Conservation (phyloP, 1,284 basidiomycete genomes). For the Irpex rosettiformis region DNA sequence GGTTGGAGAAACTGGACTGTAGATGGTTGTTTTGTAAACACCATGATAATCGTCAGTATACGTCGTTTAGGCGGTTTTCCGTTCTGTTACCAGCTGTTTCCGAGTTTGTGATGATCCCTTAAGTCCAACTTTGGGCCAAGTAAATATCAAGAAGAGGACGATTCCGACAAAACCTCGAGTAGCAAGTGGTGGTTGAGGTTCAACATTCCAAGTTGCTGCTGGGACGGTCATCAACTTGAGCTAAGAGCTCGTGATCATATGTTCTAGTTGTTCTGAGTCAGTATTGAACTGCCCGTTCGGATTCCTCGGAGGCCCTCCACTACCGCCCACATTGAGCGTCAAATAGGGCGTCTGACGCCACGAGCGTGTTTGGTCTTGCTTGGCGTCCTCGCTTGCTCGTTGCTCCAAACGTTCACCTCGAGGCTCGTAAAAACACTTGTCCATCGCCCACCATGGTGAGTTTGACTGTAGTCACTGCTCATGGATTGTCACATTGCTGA, state of each 20-base stretch:
- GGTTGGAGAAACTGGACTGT: neutral
- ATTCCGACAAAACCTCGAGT: no score
- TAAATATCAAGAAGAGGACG: no score
- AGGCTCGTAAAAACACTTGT: slow-evolving; percentile 17
- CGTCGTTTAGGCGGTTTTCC: no score
- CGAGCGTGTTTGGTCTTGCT: slow-evolving; percentile 25
- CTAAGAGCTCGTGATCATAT: neutral
- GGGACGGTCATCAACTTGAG: neutral
- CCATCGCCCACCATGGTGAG: slow-evolving; percentile 60
- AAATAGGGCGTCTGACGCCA: slow-evolving; percentile 9
- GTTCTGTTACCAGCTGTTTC: no score
- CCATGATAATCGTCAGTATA: neutral
- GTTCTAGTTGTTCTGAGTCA: neutral
- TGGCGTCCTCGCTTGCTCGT: slow-evolving; percentile 22
- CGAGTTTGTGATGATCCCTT: no score
- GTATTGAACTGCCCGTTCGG: no score
- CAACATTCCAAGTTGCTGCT: no score
- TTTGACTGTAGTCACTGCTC: slow-evolving; percentile 3
- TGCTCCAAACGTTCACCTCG: slow-evolving; percentile 23
- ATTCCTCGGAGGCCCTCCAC: neutral
- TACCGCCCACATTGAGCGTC: neutral
- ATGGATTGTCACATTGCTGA: neutral
- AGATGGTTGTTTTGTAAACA: neutral
- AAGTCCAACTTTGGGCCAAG: no score
- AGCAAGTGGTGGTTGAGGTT: no score